Evolutionary conservation across 768 basidiomycete genomes (phyloP).

Genomic region (Paxillus rubicundulus): DNA sequence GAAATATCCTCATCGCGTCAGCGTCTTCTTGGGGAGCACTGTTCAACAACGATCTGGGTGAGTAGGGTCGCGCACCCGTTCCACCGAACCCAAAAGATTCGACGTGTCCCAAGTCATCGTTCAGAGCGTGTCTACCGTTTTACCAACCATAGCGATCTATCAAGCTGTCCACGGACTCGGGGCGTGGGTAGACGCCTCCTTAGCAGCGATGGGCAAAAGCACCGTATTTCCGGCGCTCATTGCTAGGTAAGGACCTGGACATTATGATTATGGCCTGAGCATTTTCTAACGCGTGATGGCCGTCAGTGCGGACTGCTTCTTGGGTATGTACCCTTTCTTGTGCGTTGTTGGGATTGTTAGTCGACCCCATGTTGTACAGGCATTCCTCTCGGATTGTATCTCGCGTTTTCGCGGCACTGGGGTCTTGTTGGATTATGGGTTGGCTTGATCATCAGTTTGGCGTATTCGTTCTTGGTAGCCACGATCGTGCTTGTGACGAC

Average conservation of each 20-base stretch:
- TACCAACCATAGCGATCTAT: conserved; percentile 42
- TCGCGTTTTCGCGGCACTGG: conserved; percentile 18
- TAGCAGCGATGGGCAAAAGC: conserved; percentile 19
- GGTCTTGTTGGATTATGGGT: conserved; percentile 26
- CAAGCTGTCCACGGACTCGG: conserved; percentile 23
- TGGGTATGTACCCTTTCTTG: conserved; percentile 29
- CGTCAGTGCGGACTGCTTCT: conserved; percentile 16
- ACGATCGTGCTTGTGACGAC: conserved; percentile 15
- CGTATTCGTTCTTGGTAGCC: conserved; percentile 19
- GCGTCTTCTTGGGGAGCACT: conserved; percentile 51
- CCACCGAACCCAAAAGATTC: not conserved
- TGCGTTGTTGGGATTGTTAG: not conserved
- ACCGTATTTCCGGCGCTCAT: conserved; percentile 21
- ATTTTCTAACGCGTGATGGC: not conserved
- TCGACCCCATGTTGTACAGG: conserved; percentile 25
- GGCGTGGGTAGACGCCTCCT: conserved; percentile 16
- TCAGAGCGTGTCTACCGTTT: conserved; percentile 44
- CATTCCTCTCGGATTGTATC: conserved; percentile 26
- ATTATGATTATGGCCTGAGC: not conserved
- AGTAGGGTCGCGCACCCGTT: conserved; percentile 2
- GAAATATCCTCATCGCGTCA: conserved; percentile 43
- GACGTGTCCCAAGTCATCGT: conserved; percentile 36
- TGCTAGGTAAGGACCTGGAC: conserved; percentile 14
- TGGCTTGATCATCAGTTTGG: conserved; percentile 21
- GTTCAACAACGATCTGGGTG: conserved; percentile 55